Percentiles rank a stretch among this genome's conserved stretches.
phyloP scores from a whole-genome alignment of 2,329 filamentous ascomycete species.

The Fusarium annulatum region DNA sequence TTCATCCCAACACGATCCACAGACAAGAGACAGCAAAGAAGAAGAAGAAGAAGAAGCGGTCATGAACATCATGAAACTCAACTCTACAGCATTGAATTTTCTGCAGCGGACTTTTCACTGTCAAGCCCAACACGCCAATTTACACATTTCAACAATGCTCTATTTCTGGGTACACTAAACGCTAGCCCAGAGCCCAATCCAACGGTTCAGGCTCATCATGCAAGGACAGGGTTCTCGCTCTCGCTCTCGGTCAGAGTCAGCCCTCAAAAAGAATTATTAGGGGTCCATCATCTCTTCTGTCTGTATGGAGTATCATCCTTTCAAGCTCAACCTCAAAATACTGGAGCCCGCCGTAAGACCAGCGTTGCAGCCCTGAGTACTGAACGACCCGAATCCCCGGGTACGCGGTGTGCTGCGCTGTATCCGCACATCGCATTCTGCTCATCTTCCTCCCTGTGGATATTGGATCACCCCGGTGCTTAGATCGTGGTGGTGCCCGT shows the following conservation, averaged over 20 bases:
- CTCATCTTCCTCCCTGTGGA: constrained; percentile 8
- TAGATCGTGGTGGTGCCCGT: constrained; percentile 15
- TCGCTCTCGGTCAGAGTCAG: constrained; percentile 21
- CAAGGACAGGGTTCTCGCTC: constrained; percentile 34
- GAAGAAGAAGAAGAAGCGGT: neutral
- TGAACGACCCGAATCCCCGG: constrained; percentile 36
- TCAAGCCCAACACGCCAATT: neutral
- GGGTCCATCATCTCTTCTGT: constrained; percentile 22
- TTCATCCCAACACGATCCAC: constrained; percentile 17
- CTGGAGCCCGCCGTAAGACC: constrained; percentile 22
- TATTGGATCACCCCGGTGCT: constrained; percentile 16
- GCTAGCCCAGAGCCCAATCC: constrained; percentile 34
- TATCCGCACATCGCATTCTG: neutral
- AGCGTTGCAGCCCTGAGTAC: constrained; percentile 25
- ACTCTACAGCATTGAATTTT: neutral
- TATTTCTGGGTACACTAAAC: constrained; percentile 22
- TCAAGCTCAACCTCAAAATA: constrained; percentile 2
- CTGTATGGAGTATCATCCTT: neutral
- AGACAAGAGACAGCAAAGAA: constrained; percentile 10
- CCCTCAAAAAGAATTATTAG: constrained; percentile 6
- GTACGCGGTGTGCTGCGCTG: constrained; percentile 26
- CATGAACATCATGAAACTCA: neutral
- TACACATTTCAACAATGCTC: constrained; percentile 3
- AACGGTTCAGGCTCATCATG: constrained; percentile 42
- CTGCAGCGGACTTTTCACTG: neutral